Evolutionary conservation across 1,284 basidiomycete species (phyloP).

Genomic region (Rhodotorula glutinis): DNA sequence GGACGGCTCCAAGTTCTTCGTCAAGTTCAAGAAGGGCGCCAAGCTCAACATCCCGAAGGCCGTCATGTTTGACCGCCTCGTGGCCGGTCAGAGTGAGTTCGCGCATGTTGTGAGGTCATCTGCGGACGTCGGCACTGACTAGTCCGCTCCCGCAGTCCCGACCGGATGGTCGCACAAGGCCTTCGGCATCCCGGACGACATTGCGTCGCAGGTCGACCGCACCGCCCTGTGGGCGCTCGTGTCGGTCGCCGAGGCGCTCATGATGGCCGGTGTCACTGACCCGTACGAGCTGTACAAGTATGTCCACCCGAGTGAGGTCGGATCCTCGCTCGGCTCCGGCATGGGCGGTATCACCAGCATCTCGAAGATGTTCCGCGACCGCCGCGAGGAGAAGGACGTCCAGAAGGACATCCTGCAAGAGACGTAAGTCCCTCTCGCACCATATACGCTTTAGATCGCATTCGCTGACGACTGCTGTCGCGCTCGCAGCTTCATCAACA

Average conservation of each 20-base stretch:
- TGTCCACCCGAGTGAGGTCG: slow-evolving; percentile 93
- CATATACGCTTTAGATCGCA: background rate
- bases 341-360: slow-evolving; percentile 83
- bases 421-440: slow-evolving; percentile 62
- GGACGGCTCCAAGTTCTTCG: slow-evolving; percentile 82
- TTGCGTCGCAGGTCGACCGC: slow-evolving; percentile 89
- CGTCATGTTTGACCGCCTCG: slow-evolving; percentile 87
- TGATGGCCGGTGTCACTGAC: slow-evolving; percentile 95
- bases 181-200: slow-evolving; percentile 97
- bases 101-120: background rate
- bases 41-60: slow-evolving; percentile 92
- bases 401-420: slow-evolving; percentile 98
- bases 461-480: background rate
- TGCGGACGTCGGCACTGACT: background rate
- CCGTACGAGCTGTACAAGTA: slow-evolving; percentile 96
- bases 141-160: slow-evolving; percentile 57
- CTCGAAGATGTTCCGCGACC: slow-evolving; percentile 96
- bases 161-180: slow-evolving; percentile 95
- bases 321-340: slow-evolving; percentile 85
- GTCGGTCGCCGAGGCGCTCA: slow-evolving; percentile 88
- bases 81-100: slow-evolving; percentile 71
- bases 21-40: slow-evolving; percentile 98
- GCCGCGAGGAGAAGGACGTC: slow-evolving; percentile 92
- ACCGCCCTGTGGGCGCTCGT: slow-evolving; percentile 96
- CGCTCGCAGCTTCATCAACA: slow-evolving; percentile 80